phyloP scores from a whole-genome alignment of 805 yeast genomes.

The Wickerhamiella shivajii region DNA sequence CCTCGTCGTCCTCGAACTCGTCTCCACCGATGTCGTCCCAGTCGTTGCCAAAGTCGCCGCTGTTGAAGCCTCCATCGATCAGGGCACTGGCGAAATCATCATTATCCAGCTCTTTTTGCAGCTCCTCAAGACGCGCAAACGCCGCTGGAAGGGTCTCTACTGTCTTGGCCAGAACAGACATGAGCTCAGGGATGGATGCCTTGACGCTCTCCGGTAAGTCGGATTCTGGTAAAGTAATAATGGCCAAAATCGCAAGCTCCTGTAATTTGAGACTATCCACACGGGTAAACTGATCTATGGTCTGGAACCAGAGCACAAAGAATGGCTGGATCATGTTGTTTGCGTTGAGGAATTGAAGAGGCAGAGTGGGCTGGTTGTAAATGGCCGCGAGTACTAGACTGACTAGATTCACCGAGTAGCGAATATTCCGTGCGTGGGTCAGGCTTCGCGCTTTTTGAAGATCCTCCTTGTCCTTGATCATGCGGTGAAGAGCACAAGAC shows the following conservation, averaged over 20 bases:
- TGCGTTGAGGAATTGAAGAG: slow-evolving; percentile 38
- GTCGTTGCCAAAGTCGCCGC: slow-evolving; percentile 19
- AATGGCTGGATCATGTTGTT: slow-evolving; percentile 33
- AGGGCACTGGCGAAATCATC: slow-evolving; percentile 28
- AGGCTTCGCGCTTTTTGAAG: slow-evolving; percentile 5
- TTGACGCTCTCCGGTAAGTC: slow-evolving; percentile 17
- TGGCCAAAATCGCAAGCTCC: slow-evolving; percentile 46
- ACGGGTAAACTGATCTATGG: slow-evolving; percentile 40
- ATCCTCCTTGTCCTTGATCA: slow-evolving; percentile 9
- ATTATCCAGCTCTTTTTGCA: slow-evolving; percentile 34
- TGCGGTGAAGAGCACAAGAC: slow-evolving; percentile 8
- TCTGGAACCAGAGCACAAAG: slow-evolving; percentile 52
- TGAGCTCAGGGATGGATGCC: slow-evolving; percentile 32
- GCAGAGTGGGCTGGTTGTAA: slow-evolving; percentile 40
- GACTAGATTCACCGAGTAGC: slow-evolving; percentile 35
- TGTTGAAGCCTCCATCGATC: slow-evolving; percentile 24
- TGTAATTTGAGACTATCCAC: slow-evolving; percentile 74
- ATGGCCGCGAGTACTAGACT: slow-evolving; percentile 53
- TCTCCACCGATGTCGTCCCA: slow-evolving; percentile 19
- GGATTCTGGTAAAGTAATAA: no score
- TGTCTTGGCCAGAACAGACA: slow-evolving; percentile 36
- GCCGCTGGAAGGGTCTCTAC: slow-evolving; percentile 60
- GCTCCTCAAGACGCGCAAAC: slow-evolving; percentile 45
- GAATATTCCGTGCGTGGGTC: no score
- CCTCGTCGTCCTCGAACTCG: slow-evolving; percentile 17